Evolutionary conservation across 805 yeast genomes (phyloP), one percentile per base, ranked within the genome.

Genomic region (Starmerella kuoi): DNA sequence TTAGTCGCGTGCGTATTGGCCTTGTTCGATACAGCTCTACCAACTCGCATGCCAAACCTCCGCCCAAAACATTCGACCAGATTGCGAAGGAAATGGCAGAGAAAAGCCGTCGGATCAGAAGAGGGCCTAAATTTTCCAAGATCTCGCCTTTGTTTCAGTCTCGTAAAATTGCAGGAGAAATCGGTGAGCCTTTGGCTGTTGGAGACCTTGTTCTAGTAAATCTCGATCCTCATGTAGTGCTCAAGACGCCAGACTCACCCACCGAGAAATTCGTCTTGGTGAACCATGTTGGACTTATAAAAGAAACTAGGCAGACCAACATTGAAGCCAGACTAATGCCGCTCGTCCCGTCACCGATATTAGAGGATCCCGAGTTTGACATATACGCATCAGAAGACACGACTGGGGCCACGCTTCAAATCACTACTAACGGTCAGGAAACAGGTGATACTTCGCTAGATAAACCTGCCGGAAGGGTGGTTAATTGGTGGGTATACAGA

Each of bases 141-240:
- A 18, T 17, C n/a, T 5, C 9, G 6, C 23, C 22, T 7, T 8
- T 18, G 15, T 32, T 32, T 14, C 5, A 19, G 6, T 5, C 35
- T 9, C 22, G 7, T 7, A 6, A 8, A 6, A 15, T 32, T 5
- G 5, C 7, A 6, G 33, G 24, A 15, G 44, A 40, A 17, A 26
- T 44, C 15, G 11, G n/a, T 9, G 24, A 33, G 15, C 44, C 46
- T 15, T 14, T 41, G 11, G 30, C 23, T 2, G 9, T 31, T n/a
- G 52, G 52, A n/a, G 49, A 48, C 35, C 27, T 48, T n/a, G 44
- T 45, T 20, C 33, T 48, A 8, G 25, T 41, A 19, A 35, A 41
- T 24, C 32, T 41, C 14, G 45, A 36, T 21, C 52, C 47, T 2
- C 38, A 28, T 18, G 44, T 48, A 5, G 43, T 48, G 5, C 22